Percentiles rank a stretch among this genome's conserved stretches.
phyloP scores from a whole-genome alignment of 2,329 filamentous ascomycete species.

The Bipolaris victoriae region DNA sequence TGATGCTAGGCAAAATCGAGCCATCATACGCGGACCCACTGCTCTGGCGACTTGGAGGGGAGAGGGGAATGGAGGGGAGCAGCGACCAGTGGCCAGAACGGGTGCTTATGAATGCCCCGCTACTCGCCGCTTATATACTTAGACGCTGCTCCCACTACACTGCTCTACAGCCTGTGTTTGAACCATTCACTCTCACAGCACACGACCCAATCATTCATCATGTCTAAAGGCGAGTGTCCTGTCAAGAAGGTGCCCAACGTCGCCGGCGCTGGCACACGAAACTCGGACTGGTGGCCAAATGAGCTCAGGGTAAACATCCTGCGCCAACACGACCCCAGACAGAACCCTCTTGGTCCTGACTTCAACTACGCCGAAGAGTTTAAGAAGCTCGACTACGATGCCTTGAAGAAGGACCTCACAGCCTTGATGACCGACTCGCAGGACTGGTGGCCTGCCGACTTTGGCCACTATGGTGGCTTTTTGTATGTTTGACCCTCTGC shows the following conservation, averaged over 20 bases:
- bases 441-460: slow-evolving; percentile 83
- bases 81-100: slow-evolving; percentile 27
- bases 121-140: slow-evolving; percentile 33
- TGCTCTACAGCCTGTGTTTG: slow-evolving; percentile 11
- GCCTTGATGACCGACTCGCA: slow-evolving; percentile 78
- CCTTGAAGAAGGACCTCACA: slow-evolving; percentile 75
- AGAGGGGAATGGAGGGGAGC: slow-evolving; percentile 29
- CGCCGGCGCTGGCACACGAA: slow-evolving; percentile 69
- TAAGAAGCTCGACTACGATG: slow-evolving; percentile 72
- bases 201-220: slow-evolving; percentile 32
- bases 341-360: slow-evolving; percentile 68
- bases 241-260: slow-evolving; percentile 44
- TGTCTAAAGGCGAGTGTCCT: slow-evolving; percentile 46
- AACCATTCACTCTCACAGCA: slow-evolving; percentile 11
- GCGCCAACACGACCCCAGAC: slow-evolving; percentile 69
- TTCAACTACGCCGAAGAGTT: slow-evolving; percentile 77
- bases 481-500: slow-evolving; percentile 53
- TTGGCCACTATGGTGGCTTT: slow-evolving; percentile 79
- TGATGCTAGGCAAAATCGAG: slow-evolving; percentile 24
- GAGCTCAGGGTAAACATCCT: slow-evolving; percentile 72
- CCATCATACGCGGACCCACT: slow-evolving; percentile 31
- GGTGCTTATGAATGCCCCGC: slow-evolving; percentile 40
- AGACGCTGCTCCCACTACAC: slow-evolving; percentile 11
- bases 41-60: slow-evolving; percentile 24
- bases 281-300: slow-evolving; percentile 77